Conservation (phyloP, 78 protist species). For the Dictyostelium capitatum region DNA sequence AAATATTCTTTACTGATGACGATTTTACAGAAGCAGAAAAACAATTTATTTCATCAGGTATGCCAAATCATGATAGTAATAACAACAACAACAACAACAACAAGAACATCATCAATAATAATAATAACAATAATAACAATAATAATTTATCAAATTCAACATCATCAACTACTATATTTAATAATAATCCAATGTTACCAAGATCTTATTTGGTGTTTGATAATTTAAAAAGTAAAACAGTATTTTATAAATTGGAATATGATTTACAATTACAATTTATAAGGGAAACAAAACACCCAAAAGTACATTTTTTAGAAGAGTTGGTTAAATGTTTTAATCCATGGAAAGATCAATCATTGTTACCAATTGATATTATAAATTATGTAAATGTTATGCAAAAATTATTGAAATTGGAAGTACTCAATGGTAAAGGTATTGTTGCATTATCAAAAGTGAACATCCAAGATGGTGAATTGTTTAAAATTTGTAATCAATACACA, state of each 20-base stretch:
- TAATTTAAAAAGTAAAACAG: not conserved
- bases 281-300: not conserved
- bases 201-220: not conserved
- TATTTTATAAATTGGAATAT: slow-evolving; percentile 11
- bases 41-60: not conserved
- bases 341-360: slow-evolving; percentile 4
- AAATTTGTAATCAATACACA: not conserved
- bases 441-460: not conserved
- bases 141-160: not conserved
- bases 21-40: slow-evolving; percentile 11
- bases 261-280: not conserved
- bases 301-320: not conserved
- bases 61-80: not conserved
- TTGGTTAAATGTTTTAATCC: slow-evolving; percentile 23
- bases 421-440: not conserved
- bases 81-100: too few relatives aligned
- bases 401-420: not conserved
- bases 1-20: not conserved
- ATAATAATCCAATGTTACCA: not conserved
- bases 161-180: not conserved
- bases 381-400: slow-evolving; percentile 7
- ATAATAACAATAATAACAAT: too few relatives aligned
- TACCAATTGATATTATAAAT: not conserved
- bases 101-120: too few relatives aligned
- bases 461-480: not conserved